Percentiles rank a stretch among this genome's conserved stretches.
These are phyloP conservation scores for Cyberlindnera suaveolens DNA, from an alignment of 805 yeast genomes.

Conservation along the genomic window DNA sequence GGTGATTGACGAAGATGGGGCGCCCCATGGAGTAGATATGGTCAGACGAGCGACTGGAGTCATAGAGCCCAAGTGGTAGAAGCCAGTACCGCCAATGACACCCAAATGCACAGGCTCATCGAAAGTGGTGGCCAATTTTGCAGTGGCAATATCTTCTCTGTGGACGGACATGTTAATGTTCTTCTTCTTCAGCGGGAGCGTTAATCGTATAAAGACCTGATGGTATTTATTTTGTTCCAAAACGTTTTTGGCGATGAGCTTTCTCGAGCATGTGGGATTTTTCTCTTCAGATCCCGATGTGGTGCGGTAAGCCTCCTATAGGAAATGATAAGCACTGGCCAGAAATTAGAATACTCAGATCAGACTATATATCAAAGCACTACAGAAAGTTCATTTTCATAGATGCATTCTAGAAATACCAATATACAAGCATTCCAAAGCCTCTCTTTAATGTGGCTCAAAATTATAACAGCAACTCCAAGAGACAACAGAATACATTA, in stretches of 20 bases:
- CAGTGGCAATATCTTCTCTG: conserved; percentile 14
- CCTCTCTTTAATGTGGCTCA: too few species aligned
- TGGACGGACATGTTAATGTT: conserved; percentile 20
- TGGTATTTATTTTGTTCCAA: too few species aligned
- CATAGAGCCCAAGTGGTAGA: conserved; percentile 77
- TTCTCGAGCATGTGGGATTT: too few species aligned
- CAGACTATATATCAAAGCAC: too few species aligned
- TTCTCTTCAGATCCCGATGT: too few species aligned
- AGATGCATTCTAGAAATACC: conserved; percentile 2
- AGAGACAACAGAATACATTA: neutral
- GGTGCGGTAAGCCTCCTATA: too few species aligned
- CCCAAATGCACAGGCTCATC: conserved; percentile 72
- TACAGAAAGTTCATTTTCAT: neutral
- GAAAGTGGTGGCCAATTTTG: conserved; percentile 41
- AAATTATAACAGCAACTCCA: neutral
- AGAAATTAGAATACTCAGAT: too few species aligned
- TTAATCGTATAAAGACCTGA: too few species aligned
- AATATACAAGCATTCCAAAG: neutral
- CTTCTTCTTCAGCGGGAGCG: neutral
- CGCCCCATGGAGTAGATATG: conserved; percentile 94
- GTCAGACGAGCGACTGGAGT: conserved; percentile 81
- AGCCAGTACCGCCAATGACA: conserved; percentile 97
- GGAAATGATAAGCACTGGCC: too few species aligned
- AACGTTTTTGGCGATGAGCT: too few species aligned
- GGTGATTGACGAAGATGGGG: conserved; percentile 90